Evolutionary conservation across 2,329 filamentous ascomycete species (phyloP).

Genomic region (Xylaria sp.): DNA sequence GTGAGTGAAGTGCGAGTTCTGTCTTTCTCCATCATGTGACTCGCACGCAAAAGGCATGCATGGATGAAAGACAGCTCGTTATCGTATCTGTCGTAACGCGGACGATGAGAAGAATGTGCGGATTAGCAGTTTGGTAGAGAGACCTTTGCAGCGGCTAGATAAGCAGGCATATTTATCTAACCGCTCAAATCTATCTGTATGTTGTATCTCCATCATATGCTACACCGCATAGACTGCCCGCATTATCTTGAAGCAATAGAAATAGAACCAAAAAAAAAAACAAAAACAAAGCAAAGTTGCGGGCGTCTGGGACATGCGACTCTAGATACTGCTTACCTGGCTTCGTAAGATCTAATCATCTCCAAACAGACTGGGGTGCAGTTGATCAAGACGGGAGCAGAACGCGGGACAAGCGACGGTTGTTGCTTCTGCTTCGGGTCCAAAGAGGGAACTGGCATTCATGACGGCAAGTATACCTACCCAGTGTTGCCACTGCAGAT

Average conservation of each 20-base stretch:
- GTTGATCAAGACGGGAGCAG: neutral
- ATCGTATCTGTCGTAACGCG: neutral
- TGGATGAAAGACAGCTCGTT: neutral
- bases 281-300: neutral
- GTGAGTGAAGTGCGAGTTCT: too few relatives aligned
- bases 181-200: too few relatives aligned
- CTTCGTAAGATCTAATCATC: neutral
- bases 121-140: neutral
- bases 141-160: neutral
- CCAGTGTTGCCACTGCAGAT: neutral
- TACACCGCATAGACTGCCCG: constrained; percentile 1
- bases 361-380: neutral
- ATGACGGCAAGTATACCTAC: constrained; percentile 5
- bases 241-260: neutral
- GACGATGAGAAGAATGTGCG: neutral
- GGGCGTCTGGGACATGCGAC: neutral
- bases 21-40: too few relatives aligned
- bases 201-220: neutral
- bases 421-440: neutral
- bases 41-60: too few relatives aligned
- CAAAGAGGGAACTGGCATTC: neutral
- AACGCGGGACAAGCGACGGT: neutral
- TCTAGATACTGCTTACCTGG: neutral
- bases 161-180: neutral
- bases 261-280: neutral